Evolutionary conservation across 1,284 basidiomycete species (phyloP).

Genomic region (Cutaneotrichosporon sp.): DNA sequence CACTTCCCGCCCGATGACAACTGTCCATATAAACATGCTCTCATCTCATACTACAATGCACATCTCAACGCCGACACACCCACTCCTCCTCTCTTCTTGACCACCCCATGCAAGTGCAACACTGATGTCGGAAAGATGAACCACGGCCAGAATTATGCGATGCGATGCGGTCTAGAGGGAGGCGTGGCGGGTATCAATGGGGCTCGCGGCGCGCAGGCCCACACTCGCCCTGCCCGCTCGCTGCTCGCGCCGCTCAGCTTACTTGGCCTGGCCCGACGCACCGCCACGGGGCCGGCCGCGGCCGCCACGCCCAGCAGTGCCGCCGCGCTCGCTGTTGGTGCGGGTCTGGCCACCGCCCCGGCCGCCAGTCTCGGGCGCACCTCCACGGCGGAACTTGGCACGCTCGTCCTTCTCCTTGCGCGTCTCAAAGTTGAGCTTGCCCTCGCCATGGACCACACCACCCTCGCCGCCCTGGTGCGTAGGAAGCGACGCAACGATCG

Average conservation of each 20-base stretch:
- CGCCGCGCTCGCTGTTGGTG: constrained; percentile 8
- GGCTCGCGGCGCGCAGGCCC: constrained; percentile 2
- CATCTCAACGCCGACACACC: constrained; percentile 16
- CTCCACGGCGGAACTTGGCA: constrained; percentile 25
- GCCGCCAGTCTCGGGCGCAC: constrained; percentile 20
- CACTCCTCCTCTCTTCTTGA: not conserved
- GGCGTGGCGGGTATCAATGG: not conserved
- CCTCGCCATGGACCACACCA: constrained; percentile 66
- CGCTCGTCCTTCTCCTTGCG: constrained; percentile 83
- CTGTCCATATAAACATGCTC: constrained; percentile 17
- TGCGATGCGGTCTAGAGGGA: constrained; percentile 11
- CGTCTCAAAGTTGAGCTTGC: constrained; percentile 76
- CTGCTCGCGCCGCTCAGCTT: not conserved
- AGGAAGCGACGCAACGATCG: constrained; percentile 72
- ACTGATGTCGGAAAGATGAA: constrained; percentile 14
- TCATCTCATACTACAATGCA: constrained; percentile 26
- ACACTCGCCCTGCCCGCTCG: constrained; percentile 1
- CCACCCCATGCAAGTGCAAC: constrained; percentile 11
- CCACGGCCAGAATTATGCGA: constrained; percentile 9
- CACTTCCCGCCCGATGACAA: not conserved
- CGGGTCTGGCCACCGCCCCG: constrained; percentile 16
- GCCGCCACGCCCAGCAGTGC: constrained; percentile 15
- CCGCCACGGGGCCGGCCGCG: constrained; percentile 26
- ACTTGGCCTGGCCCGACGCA: constrained; percentile 22
- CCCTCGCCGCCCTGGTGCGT: constrained; percentile 75